A percentile compares a stretch with the other conserved stretches of the same genome.
Conservation (phyloP, 176 grass and related monocot species). For the Oryza punctata region DNA sequence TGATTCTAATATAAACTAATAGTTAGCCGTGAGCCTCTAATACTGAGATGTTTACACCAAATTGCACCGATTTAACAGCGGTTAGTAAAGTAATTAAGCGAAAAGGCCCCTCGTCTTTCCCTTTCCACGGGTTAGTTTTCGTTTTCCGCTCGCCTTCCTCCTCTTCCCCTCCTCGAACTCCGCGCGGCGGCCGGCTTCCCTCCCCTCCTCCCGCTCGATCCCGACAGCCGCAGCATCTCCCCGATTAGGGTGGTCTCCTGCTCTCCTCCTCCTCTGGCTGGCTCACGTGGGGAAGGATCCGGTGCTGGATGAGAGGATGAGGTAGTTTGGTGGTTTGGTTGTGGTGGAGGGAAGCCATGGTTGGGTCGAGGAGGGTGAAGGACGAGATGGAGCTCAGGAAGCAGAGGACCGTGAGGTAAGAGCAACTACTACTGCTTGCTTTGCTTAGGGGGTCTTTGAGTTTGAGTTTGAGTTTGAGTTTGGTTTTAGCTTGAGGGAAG, state of each 20-base stretch:
- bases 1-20: no score
- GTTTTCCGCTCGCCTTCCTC: background rate
- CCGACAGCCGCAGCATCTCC: background rate
- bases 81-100: no score
- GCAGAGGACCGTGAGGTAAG: conserved; percentile 90
- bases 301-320: conserved; percentile 16
- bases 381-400: conserved; percentile 57
- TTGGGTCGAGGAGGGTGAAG: conserved; percentile 73
- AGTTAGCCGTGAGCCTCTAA: no score
- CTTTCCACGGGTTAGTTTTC: background rate
- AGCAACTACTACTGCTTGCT: background rate
- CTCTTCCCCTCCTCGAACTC: background rate
- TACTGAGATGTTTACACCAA: no score
- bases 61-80: no score
- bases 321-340: background rate
- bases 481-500: background rate
- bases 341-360: conserved; percentile 49
- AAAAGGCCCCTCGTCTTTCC: background rate
- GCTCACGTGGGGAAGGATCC: background rate
- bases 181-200: background rate
- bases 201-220: background rate
- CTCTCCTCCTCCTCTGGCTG: background rate
- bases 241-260: background rate
- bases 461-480: no score
- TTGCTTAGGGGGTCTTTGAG: background rate